Conservation (phyloP, 768 basidiomycete genomes). For the Crassisporium funariophilum region DNA sequence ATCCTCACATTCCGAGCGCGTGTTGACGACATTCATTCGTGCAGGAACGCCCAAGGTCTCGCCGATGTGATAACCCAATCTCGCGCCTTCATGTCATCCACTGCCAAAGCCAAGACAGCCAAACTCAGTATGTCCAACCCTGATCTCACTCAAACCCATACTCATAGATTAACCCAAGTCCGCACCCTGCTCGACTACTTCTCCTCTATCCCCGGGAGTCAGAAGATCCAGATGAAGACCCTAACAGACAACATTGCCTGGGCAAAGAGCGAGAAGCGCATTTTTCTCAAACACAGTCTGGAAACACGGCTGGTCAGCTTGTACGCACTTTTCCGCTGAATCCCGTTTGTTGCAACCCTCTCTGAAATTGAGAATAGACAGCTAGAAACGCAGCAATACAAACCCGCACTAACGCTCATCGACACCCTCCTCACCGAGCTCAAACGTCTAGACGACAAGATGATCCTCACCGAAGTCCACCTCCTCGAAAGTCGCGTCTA, state of each 20-base stretch:
- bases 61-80: slow-evolving; percentile 86
- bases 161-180: slow-evolving; percentile 48
- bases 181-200: slow-evolving; percentile 94
- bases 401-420: slow-evolving; percentile 78
- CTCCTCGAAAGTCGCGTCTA: slow-evolving; percentile 92
- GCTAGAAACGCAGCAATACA: slow-evolving; percentile 75
- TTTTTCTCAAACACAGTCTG: slow-evolving; percentile 93
- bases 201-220: slow-evolving; percentile 71
- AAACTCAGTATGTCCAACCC: slow-evolving; percentile 72
- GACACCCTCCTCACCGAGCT: slow-evolving; percentile 90
- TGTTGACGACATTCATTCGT: not conserved
- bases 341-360: not conserved
- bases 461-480: slow-evolving; percentile 96
- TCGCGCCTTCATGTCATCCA: slow-evolving; percentile 86
- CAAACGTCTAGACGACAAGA: slow-evolving; percentile 93
- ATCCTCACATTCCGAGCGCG: not conserved
- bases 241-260: slow-evolving; percentile 89
- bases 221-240: slow-evolving; percentile 79
- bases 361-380: slow-evolving; percentile 44
- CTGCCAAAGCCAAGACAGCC: slow-evolving; percentile 96
- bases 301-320: slow-evolving; percentile 86
- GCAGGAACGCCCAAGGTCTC: slow-evolving; percentile 81
- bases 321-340: slow-evolving; percentile 35
- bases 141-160: not conserved
- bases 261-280: slow-evolving; percentile 90